These are phyloP conservation scores for Acanthamoeba lugdunensis DNA, from an alignment of 208 protist species.

Conservation along the genomic window DNA sequence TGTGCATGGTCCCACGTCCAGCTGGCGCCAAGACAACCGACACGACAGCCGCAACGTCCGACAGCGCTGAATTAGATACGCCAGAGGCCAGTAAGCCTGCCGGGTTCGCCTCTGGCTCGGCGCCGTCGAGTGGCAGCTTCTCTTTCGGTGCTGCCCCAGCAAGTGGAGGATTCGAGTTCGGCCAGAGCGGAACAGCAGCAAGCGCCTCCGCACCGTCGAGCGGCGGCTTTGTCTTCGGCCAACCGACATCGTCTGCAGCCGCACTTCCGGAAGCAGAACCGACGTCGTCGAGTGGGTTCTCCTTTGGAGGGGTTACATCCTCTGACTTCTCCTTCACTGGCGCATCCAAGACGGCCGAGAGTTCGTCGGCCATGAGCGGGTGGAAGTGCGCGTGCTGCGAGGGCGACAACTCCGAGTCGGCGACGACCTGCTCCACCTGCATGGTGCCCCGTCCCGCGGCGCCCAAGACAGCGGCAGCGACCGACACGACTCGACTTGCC, in stretches of 20 bases:
- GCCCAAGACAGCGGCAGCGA: neutral
- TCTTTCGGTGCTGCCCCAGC: neutral
- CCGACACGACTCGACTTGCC: neutral
- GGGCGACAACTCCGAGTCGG: neutral
- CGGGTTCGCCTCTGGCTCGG: neutral
- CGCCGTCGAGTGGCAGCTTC: neutral
- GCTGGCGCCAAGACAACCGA: neutral
- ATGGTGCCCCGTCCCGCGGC: neutral
- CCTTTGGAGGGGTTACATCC: neutral
- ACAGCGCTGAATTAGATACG: neutral
- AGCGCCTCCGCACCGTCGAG: neutral
- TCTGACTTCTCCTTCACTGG: neutral
- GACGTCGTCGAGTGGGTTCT: neutral
- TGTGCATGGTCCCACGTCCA: constrained; percentile 10
- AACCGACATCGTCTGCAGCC: neutral
- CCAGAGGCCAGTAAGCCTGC: neutral
- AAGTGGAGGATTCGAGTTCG: neutral
- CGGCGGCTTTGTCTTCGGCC: neutral
- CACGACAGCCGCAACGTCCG: neutral
- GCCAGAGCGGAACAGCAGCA: neutral
- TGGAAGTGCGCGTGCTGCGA: constrained; percentile 48
- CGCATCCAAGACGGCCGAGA: neutral
- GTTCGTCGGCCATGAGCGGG: neutral
- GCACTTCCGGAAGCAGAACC: too few species aligned
- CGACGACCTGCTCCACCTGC: neutral